phyloP scores from a whole-genome alignment of 2,329 filamentous ascomycete genomes.

The Fusarium sp. region DNA sequence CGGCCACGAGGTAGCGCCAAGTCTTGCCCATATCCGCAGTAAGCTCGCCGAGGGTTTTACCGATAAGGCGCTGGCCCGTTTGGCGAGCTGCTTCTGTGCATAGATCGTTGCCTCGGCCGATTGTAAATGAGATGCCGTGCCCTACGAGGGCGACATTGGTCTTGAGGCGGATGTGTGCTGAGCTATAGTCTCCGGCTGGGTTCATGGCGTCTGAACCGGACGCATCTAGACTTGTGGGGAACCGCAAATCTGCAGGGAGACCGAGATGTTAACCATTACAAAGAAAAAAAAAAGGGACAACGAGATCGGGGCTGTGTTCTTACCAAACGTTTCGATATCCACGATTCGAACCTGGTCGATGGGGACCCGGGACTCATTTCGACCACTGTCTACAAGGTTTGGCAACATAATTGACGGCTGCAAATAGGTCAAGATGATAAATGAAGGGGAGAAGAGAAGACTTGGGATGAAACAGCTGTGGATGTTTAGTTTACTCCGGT shows the following conservation, averaged over 20 bases:
- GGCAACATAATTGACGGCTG: no score
- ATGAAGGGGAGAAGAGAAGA: no score
- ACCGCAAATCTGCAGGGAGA: conserved; percentile 73
- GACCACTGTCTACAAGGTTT: no score
- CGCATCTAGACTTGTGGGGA: conserved; percentile 94
- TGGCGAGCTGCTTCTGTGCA: conserved; percentile 83
- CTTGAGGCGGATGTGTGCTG: conserved; percentile 91
- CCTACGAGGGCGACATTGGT: conserved; percentile 81
- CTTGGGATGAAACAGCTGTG: no score
- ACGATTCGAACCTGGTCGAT: no score
- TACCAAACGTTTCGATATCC: no score
- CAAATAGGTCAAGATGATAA: no score
- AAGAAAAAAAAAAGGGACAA: no score
- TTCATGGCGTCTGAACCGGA: conserved; percentile 98
- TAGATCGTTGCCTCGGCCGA: conserved; percentile 92
- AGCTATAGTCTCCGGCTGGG: conserved; percentile 90
- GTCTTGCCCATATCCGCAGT: conserved; percentile 88
- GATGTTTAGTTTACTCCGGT: no score
- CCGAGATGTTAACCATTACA: no score
- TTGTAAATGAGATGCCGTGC: conserved; percentile 90
- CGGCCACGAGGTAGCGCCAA: conserved; percentile 90
- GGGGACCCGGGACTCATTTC: no score
- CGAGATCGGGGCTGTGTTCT: no score
- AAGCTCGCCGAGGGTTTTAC: conserved; percentile 82
- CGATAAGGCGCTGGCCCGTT: conserved; percentile 80